Evolutionary conservation across 2,329 filamentous ascomycete genomes (phyloP), one percentile per base, ranked within the genome.

Genomic region (Trichophaea hybrida): DNA sequence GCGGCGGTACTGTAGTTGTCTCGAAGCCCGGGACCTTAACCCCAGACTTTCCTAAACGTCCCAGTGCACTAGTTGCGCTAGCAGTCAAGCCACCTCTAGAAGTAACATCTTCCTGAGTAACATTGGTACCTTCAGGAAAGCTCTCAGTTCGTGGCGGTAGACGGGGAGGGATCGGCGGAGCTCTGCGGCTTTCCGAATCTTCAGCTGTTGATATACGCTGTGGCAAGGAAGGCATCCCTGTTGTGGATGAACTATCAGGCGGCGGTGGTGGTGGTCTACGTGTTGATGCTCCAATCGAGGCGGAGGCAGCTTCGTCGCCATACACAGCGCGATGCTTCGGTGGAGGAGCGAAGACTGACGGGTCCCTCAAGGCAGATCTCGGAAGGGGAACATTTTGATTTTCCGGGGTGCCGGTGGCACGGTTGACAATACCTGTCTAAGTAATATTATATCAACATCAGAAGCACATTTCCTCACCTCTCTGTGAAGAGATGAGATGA

Each of bases 21-120:
- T 85, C 85, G 3, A 95, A 75, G 0, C 79, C 85, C 0, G 88
- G 84, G 0, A 95, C 87, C 0, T 83, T 86, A 5, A 95, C 77
- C 0, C 89, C 89, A 0, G 86, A 83, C 40, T 81, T 78, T 8
- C 83, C 80, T 6, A 96, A 76, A 46, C 87, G 78, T 60, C 74
- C 79, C 67, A 72, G 54, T 60, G 71, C 65, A 66, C 66, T 61
- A 66, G 61, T 54, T 67, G 71, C 64, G 66, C 66, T 61, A 66
- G 62, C 54, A 67, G 51, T 59, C 32, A 64, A 32, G 24, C 55
- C 54, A 48, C 62, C 62, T 12, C 60, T 64, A 8, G 58, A 46
- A n/a, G 37, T 34, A 13, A 64, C 55, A 5, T 61, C 55, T 32
- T 64, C 63, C 51, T 70, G 70, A 64, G 78, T 71, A 63, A 75